Conservation (phyloP, 768 basidiomycete species). For the Porphyrellus cyaneotinctus region DNA sequence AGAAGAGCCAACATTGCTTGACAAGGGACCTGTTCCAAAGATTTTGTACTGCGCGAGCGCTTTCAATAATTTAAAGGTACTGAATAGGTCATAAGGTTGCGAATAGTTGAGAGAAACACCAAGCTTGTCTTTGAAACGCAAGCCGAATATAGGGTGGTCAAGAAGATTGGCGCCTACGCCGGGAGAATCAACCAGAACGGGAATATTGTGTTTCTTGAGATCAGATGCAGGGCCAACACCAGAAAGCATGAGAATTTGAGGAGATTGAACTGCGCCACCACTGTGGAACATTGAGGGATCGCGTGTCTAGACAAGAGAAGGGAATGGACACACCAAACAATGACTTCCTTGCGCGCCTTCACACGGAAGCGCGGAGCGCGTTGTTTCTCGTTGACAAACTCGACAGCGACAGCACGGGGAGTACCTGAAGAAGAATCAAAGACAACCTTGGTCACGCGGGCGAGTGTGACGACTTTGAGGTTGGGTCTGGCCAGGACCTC, state of each 20-base stretch:
- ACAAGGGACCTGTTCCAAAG: conserved; percentile 45
- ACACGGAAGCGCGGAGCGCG: conserved; percentile 36
- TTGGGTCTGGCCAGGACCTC: conserved; percentile 63
- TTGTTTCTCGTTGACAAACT: conserved; percentile 42
- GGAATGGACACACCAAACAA: conserved; percentile 47
- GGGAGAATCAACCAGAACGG: conserved; percentile 57
- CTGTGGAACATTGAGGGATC: conserved; percentile 28
- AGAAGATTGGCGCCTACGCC: conserved; percentile 71
- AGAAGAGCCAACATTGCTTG: conserved; percentile 44
- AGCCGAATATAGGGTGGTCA: conserved; percentile 60
- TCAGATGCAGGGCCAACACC: conserved; percentile 69
- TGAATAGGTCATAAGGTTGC: conserved; percentile 18
- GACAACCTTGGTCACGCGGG: conserved; percentile 55
- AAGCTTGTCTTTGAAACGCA: conserved; percentile 50
- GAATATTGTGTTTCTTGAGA: conserved; percentile 49
- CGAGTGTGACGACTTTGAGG: conserved; percentile 54
- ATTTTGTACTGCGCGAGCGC: conserved; percentile 42
- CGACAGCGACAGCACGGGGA: conserved; percentile 56
- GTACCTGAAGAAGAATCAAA: conserved; percentile 41
- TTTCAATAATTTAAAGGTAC: conserved; percentile 25
- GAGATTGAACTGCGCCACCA: conserved; percentile 60
- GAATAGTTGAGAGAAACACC: conserved; percentile 42
- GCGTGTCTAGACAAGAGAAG: no score
- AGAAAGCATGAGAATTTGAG: conserved; percentile 67
- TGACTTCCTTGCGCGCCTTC: conserved; percentile 53